phyloP scores from a whole-genome alignment of 345 rosid species.

The Erodium maritimum region DNA sequence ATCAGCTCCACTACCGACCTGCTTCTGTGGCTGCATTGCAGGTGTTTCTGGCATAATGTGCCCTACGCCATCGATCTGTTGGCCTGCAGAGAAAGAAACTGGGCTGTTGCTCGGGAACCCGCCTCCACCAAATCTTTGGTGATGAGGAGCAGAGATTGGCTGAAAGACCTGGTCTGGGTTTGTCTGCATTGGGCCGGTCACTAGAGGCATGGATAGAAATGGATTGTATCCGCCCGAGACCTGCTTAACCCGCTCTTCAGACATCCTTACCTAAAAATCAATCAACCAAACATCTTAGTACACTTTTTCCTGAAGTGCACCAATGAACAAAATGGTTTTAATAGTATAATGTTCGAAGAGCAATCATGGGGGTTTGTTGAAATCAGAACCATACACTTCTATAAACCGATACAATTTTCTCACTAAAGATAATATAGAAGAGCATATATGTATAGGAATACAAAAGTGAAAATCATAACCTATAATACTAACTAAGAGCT shows the following conservation, averaged over 20 bases:
- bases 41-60: conserved; percentile 8
- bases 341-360: not conserved
- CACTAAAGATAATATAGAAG: too few relatives aligned
- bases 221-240: not conserved
- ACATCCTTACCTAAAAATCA: not conserved
- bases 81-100: not conserved
- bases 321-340: not conserved
- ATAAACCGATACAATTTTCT: too few relatives aligned
- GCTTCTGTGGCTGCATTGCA: conserved; percentile 10
- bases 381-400: too few relatives aligned
- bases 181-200: not conserved
- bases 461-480: too few relatives aligned
- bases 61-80: conserved; percentile 3
- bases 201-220: not conserved
- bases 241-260: not conserved
- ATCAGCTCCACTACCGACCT: not conserved
- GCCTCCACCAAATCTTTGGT: not conserved
- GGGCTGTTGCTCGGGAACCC: not conserved
- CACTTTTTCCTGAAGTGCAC: not conserved
- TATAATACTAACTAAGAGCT: too few relatives aligned
- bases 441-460: too few relatives aligned
- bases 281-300: not conserved
- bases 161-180: not conserved
- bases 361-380: too few relatives aligned
- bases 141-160: not conserved